Evolutionary conservation across 2,329 filamentous ascomycete genomes (phyloP), one percentile per base, ranked within the genome.

Genomic region (Aspergillus sp.): DNA sequence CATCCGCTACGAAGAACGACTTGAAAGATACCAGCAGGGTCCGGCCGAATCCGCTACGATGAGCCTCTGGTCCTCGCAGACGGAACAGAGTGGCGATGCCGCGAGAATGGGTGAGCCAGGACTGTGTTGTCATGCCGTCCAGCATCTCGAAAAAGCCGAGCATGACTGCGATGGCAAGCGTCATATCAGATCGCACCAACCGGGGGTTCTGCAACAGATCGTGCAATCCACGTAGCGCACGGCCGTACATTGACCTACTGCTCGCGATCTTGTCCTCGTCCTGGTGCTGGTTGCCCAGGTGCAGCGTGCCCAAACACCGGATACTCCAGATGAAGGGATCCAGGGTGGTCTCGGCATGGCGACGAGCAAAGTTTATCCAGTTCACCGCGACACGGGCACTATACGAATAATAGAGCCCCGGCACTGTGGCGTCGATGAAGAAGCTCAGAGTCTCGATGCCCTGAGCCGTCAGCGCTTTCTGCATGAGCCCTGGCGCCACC

Each of bases 111-210:
- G 47, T 43, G 5, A 56, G 45, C 56, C 56, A 58, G 9, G 48
- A 49, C 17, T 36, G 29, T 5, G 41, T 31, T 5, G 34, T 50
- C 1, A 21, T 43, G 4, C 47, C 53, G 32, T 58, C 56, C 6
- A 58, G 14, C 45, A 58, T 50, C 32, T 58, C 56, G 31, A 53
- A 58, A 5, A 58, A 31, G 2, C 21, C 46, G 3, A 56, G 20
- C 9, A 58, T 20, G 13, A 56, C 21, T 2, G 49, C 53, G 9
- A 41, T 40, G 1, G 31, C 46, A 2, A 56, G 41, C 1, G 50
- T 49, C 3, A 29, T 32, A n/a, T 58, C 53, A 1, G 45, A 51
- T 23, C 36, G 47, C 16, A 25, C 43, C 5, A 20, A 21, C 11
- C 17, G 14, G 2, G 53, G 55, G 21, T 51, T 20, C 14, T 43